A percentile compares a stretch with the other conserved stretches of the same genome.
These are phyloP conservation scores for Argentina anserina DNA, from an alignment of 306 rosid genomes.

Conservation along the genomic window DNA sequence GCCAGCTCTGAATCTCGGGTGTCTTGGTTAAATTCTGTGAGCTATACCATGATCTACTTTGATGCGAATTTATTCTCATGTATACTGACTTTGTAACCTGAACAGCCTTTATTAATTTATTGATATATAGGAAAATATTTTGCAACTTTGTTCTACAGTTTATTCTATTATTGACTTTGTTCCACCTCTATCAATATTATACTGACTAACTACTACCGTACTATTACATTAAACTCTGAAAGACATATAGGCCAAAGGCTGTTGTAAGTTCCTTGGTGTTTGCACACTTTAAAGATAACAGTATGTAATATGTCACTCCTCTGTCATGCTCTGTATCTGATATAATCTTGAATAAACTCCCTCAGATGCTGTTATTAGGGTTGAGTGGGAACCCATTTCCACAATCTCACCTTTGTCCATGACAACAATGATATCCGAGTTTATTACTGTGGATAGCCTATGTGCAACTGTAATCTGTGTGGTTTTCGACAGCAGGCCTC, in stretches of 20 bases:
- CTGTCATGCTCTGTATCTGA: slow-evolving; percentile 57
- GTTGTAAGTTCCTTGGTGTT: not conserved
- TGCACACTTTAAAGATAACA: not conserved
- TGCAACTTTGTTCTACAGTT: slow-evolving; percentile 8
- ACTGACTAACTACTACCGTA: not conserved
- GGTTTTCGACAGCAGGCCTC: slow-evolving; percentile 40
- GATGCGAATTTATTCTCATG: not conserved
- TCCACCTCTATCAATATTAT: slow-evolving; percentile 9
- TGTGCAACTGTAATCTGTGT: slow-evolving; percentile 85
- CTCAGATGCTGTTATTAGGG: slow-evolving; percentile 38
- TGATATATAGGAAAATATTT: not conserved
- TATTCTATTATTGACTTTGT: not conserved
- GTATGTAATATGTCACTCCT: slow-evolving; percentile 27
- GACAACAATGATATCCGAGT: slow-evolving; percentile 67
- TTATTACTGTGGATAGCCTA: slow-evolving; percentile 67
- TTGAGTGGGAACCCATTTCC: slow-evolving; percentile 68
- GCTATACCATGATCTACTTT: not conserved
- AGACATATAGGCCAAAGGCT: slow-evolving; percentile 10
- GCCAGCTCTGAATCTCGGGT: not conserved
- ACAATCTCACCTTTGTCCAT: slow-evolving; percentile 74
- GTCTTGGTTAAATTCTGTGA: not conserved
- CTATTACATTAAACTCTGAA: slow-evolving; percentile 10
- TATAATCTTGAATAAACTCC: slow-evolving; percentile 71
- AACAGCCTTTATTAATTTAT: not conserved
- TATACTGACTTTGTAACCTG: not conserved